phyloP scores from a whole-genome alignment of 805 yeast genomes.

The Schizosaccharomyces octosporus region DNA sequence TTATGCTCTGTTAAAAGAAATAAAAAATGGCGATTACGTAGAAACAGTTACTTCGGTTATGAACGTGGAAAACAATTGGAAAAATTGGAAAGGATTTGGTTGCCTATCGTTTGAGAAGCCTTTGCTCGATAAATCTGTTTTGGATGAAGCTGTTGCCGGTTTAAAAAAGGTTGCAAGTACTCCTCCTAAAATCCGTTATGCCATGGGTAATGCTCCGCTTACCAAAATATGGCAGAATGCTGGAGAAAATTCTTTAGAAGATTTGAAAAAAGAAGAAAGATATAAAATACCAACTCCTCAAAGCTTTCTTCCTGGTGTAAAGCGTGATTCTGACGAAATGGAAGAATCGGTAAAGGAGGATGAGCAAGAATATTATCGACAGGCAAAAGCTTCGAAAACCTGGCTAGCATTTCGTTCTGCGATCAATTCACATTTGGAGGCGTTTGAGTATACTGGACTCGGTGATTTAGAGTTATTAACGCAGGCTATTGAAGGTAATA shows the following conservation, averaged over 20 bases:
- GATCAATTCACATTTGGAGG: neutral
- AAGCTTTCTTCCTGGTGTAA: neutral
- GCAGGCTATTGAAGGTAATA: neutral
- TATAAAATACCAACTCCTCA: neutral
- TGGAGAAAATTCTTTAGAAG: neutral
- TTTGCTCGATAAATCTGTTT: neutral
- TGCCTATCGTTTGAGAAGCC: neutral
- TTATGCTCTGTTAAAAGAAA: neutral
- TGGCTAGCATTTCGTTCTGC: constrained; percentile 1
- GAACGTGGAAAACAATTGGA: neutral
- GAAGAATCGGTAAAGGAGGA: neutral
- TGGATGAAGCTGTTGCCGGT: neutral
- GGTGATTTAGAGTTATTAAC: neutral
- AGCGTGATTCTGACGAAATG: neutral
- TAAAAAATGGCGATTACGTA: neutral
- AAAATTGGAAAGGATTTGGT: constrained; percentile 3
- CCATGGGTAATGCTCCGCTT: neutral
- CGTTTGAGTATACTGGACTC: neutral
- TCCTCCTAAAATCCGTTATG: neutral
- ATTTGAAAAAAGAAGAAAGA: neutral
- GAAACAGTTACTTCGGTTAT: neutral
- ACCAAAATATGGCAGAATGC: neutral
- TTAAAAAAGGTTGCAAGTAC: neutral
- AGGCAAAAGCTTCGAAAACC: neutral
- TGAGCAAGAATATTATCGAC: neutral